Percentiles rank a stretch among this genome's conserved stretches.
Conservation (phyloP, 129 eudicot genomes). For the Artemisia annua region DNA sequence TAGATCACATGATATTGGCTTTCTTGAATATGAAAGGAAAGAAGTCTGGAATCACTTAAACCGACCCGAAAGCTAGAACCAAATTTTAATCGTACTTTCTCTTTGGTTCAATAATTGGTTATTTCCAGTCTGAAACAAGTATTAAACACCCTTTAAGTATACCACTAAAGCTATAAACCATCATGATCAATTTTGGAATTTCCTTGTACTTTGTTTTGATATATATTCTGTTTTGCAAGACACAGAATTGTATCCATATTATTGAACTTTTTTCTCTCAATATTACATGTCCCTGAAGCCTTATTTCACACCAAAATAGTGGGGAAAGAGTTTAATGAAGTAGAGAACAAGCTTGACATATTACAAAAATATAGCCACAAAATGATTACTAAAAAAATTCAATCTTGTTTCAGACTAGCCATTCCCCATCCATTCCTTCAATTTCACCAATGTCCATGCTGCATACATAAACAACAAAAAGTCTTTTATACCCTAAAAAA, state of each 20-base stretch:
- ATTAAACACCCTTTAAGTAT: no score
- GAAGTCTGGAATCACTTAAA: no score
- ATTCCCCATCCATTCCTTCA: constrained; percentile 73
- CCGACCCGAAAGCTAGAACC: no score
- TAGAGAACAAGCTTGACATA: constrained; percentile 7
- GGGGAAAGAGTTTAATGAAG: background rate
- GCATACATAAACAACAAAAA: constrained; percentile 27
- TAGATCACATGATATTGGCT: no score
- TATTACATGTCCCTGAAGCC: constrained; percentile 17
- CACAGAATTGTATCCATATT: background rate
- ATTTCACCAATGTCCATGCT: constrained; percentile 72
- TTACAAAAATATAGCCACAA: constrained; percentile 25
- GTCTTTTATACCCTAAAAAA: constrained; percentile 13
- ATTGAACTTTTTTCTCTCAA: constrained; percentile 8
- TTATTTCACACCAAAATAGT: constrained; percentile 5
- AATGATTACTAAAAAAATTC: constrained; percentile 33
- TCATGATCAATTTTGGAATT: no score
- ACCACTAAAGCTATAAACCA: no score
- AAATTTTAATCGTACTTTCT: no score
- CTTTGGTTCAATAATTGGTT: no score
- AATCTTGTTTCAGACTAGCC: constrained; percentile 57
- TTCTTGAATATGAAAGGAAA: no score
- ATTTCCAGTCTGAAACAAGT: no score
- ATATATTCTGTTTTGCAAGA: background rate
- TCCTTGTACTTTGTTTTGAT: no score